Conservation (phyloP, 352 stramenopile species). For the Elongisporangium prolatum region DNA sequence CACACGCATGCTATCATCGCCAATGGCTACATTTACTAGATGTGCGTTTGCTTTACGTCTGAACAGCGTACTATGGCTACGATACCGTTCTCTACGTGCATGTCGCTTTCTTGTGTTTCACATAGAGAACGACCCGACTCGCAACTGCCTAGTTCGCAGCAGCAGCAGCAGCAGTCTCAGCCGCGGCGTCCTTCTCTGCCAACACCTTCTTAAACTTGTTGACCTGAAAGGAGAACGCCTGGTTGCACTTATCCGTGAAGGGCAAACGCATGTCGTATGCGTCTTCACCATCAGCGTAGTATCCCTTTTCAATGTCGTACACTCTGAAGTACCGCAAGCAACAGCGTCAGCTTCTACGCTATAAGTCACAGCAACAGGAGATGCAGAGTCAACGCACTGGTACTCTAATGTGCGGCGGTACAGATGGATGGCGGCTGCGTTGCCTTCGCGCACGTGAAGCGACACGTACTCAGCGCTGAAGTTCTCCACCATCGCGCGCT, state of each 20-base stretch:
- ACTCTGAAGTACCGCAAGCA: conserved; percentile 51
- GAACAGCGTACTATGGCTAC: no score
- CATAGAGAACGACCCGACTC: neutral
- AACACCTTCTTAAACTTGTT: conserved; percentile 81
- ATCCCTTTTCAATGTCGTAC: conserved; percentile 98
- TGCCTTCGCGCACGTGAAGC: conserved; percentile 98
- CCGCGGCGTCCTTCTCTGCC: conserved; percentile 53
- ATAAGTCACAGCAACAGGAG: neutral
- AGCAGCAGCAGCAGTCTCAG: conserved; percentile 17
- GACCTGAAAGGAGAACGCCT: conserved; percentile 81
- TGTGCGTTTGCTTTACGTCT: no score
- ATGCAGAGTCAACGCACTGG: conserved; percentile 60
- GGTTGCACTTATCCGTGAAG: conserved; percentile 89
- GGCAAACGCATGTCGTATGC: conserved; percentile 98
- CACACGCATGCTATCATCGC: no score
- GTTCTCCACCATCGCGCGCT: conserved; percentile 94
- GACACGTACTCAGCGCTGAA: conserved; percentile 99
- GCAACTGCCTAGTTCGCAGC: neutral
- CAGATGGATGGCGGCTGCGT: conserved; percentile 97
- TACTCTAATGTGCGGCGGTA: conserved; percentile 98
- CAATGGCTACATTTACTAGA: no score
- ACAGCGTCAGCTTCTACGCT: neutral
- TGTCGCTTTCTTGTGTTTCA: neutral
- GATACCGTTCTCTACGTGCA: neutral
- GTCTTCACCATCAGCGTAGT: conserved; percentile 99